Evolutionary conservation across 768 basidiomycete species (phyloP), one percentile per base, ranked within the genome.

Genomic region (Plicaturopsis crispa): DNA sequence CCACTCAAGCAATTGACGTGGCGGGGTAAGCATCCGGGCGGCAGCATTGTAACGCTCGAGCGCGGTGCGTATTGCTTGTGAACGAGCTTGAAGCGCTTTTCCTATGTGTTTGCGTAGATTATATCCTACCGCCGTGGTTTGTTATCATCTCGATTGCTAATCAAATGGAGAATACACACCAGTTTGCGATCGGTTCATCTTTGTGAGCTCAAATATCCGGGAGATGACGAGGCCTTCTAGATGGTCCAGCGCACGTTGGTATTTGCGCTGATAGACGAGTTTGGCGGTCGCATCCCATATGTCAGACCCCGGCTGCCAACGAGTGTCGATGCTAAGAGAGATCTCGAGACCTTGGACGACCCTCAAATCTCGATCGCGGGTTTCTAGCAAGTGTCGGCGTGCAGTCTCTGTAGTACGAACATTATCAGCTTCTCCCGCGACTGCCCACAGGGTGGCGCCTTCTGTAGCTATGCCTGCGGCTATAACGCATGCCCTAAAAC

Each of bases 1-100:
- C 49, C 53, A 58, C 11, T 50, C 45, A 5, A 60, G 41, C 4
- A 39, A 40, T 10, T 40, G 46, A 12, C 20, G 38, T 7, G 46
- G 36, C 11, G 20, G 18, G 24, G 20, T 14, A 10, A 37, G 10
- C n/a, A 8, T 8, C 11, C 11, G 19, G 22, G 36, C 36, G n/a
- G 36, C 3, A 14, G 13, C 22, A 23, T 37, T 37, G 23, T 37
- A 37, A 11, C 10, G 14, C 5, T 20, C 36, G 19, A 37, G 36
- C n/a, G 36, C 36, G 32, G 4, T 45, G 14, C 38, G 24, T 26
- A 50, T 45, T 11, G 50, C 44, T 23, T 40, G n/a, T 11, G 43
- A 45, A 12, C 49, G 46, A 8, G 35, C 35, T 31, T 49, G 37
- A 5, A 52, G 17, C 2, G 38, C 41, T 31, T 52, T 52, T 5